phyloP scores from a whole-genome alignment of 2,329 filamentous ascomycete genomes.

The Nectriaceae sp. region DNA sequence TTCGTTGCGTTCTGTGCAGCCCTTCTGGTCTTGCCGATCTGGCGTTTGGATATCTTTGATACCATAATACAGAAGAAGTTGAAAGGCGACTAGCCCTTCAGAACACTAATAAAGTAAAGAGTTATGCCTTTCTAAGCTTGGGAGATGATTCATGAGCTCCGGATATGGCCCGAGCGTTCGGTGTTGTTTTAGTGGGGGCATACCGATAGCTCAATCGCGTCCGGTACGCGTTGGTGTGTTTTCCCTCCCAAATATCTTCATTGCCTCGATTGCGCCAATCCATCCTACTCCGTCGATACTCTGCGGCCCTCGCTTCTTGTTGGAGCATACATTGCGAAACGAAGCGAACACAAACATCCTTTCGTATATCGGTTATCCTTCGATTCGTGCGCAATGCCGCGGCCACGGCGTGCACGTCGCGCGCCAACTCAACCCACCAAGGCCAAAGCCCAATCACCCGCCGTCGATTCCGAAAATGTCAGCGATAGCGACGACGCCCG shows the following conservation, averaged over 20 bases:
- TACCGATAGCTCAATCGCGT: constrained; percentile 23
- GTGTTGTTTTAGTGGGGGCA: constrained; percentile 20
- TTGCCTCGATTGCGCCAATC: too few relatives aligned
- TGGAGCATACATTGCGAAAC: constrained; percentile 1
- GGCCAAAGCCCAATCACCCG: constrained; percentile 19
- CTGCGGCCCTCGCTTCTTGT: constrained; percentile 7
- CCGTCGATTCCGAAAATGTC: constrained; percentile 14
- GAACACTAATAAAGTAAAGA: too few relatives aligned
- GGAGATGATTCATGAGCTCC: too few relatives aligned
- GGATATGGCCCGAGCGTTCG: constrained; percentile 8
- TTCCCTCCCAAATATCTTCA: constrained; percentile 18
- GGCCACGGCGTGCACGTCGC: constrained; percentile 31
- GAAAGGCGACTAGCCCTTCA: too few relatives aligned
- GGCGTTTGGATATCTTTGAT: too few relatives aligned
- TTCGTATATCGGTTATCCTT: background rate
- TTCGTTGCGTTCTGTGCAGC: too few relatives aligned
- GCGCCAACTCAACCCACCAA: constrained; percentile 25
- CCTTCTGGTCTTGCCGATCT: too few relatives aligned
- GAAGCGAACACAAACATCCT: constrained; percentile 5
- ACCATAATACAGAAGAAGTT: too few relatives aligned
- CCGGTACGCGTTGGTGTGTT: constrained; percentile 30
- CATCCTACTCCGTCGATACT: too few relatives aligned
- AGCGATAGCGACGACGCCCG: constrained; percentile 16
- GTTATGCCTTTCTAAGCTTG: too few relatives aligned
- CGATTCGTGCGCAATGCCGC: constrained; percentile 26